Base-by-base conservation (phyloP, 257 asterid genomes). In the Datura wrightii region DNA sequence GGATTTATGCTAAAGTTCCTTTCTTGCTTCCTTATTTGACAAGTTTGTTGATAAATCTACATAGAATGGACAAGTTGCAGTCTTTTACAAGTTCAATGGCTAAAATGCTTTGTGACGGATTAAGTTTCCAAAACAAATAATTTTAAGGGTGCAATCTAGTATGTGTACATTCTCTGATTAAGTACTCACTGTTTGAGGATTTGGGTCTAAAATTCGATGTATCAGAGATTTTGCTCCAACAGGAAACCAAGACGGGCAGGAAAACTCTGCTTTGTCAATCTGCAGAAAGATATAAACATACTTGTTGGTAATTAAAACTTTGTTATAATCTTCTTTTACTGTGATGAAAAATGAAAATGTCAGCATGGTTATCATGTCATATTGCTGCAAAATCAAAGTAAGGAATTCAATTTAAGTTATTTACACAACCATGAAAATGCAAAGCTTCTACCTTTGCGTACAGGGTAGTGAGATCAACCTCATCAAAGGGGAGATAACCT, bases 401-500 rank as follows among this genome's bases (percentile, higher is more conserved):
- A 48, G 82, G 60, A 60, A 67, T 79, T 58, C 14, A 63, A 44
- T 42, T 69, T 60, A 74, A 63, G 85, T 80, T 60, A 70, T 69
- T 37, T 58, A 63, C 48, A 55, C 3, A 80, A 52, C 83, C 54
- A 79, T 65, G 39, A 48, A 67, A 79, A 3, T 79, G 84, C 48
- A 83, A 37, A 83, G 58, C 31, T 76, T 13, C 62, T 92, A 96
- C 99, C 98, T 97, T 95, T 76, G 97, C 97, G 59, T 97, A 97
- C 85, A 97, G 89, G 10, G 98, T 94, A 56, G 97, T 95, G 83
- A 97, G 93, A 90, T 95, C 99, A 86, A 97, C 92, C 91, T 97
- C 98, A 88, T 97, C 99, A 90, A 97, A 97, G 76, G 99, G 99
- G 83, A 97, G 95, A 92, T 93, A 95, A 69, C 99, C 99, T 65